phyloP scores from a whole-genome alignment of 768 basidiomycete species.

The Boletus eberwhitei region DNA sequence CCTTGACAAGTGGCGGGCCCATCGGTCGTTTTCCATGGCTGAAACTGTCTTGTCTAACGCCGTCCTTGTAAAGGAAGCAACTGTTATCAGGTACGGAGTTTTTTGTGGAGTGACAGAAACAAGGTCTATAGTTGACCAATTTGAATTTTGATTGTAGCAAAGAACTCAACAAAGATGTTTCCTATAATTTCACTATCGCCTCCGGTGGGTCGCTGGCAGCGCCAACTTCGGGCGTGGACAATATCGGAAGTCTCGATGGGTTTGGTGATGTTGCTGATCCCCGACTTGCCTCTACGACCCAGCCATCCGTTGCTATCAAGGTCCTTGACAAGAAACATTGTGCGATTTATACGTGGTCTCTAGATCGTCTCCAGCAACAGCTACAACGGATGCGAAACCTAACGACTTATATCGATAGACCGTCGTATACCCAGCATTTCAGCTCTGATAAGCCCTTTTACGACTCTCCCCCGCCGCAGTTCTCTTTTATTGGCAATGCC shows the following conservation, averaged over 20 bases:
- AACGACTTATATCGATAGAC: conserved; percentile 85
- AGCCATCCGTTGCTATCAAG: conserved; percentile 86
- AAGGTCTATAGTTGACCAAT: conserved; percentile 2
- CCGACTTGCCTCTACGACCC: conserved; percentile 63
- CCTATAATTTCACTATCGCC: conserved; percentile 91
- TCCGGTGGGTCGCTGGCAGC: conserved; percentile 75
- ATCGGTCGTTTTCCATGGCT: conserved; percentile 88
- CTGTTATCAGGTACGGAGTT: conserved; percentile 72
- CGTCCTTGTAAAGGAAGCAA: conserved; percentile 88
- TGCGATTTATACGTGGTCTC: conserved; percentile 89
- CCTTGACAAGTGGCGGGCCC: conserved; percentile 80
- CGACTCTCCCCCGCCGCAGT: conserved; percentile 81
- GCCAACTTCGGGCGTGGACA: conserved; percentile 80
- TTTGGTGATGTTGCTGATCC: conserved; percentile 93
- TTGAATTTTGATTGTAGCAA: conserved; percentile 47
- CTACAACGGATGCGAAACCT: conserved; percentile 92
- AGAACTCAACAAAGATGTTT: conserved; percentile 81
- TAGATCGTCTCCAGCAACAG: conserved; percentile 84
- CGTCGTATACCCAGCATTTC: conserved; percentile 92
- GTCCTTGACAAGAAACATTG: conserved; percentile 85
- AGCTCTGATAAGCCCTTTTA: conserved; percentile 92
- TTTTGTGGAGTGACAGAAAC: not conserved
- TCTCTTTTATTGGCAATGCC: conserved; percentile 90
- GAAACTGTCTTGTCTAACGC: conserved; percentile 84
- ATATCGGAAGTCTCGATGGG: conserved; percentile 82